Conservation (phyloP, 176 grass and related monocot species). For the Rhynchospora pubera region DNA sequence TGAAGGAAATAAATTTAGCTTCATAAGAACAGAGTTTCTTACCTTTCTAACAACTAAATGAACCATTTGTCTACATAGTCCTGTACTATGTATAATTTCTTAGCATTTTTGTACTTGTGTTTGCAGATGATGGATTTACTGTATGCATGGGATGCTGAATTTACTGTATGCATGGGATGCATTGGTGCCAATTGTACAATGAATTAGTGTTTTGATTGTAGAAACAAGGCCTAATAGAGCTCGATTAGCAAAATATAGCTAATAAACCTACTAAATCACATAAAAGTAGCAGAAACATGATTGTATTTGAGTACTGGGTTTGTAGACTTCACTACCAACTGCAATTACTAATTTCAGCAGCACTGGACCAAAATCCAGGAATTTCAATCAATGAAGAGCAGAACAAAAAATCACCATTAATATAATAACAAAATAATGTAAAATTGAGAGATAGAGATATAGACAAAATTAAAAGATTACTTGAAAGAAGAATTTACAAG, state of each 20-base stretch:
- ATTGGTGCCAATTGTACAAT: neutral
- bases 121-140: neutral
- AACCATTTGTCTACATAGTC: neutral
- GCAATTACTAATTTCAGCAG: neutral
- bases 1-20: neutral
- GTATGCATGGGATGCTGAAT: too few relatives aligned
- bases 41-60: neutral
- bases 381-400: neutral
- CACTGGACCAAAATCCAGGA: neutral
- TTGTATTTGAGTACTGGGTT: neutral
- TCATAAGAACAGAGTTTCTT: neutral
- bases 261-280: slow-evolving; percentile 3
- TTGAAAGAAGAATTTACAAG: neutral
- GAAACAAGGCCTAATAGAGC: neutral
- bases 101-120: neutral
- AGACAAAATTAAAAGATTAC: neutral
- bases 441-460: neutral
- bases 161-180: neutral
- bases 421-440: slow-evolving; percentile 3
- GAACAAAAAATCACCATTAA: neutral
- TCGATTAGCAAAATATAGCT: neutral
- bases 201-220: neutral
- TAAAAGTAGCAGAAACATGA: neutral
- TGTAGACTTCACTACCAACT: neutral
- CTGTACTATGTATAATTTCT: neutral